Conservation (phyloP, 116 monocot genomes). For the Papilionanthe hybrid region DNA sequence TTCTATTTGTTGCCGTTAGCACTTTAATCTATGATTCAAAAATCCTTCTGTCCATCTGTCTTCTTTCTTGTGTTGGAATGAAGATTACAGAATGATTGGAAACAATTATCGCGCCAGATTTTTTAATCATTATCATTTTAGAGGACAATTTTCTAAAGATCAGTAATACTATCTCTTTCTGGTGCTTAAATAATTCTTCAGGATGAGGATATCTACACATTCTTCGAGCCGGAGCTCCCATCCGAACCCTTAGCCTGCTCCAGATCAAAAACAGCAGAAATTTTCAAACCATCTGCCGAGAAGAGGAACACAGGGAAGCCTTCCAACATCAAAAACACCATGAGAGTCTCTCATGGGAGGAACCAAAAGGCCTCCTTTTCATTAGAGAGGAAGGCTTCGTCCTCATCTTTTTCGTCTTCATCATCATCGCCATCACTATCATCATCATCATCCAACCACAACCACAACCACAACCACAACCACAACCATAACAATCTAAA, state of each 20-base stretch:
- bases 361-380: constrained; percentile 32
- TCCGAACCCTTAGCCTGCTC: constrained; percentile 46
- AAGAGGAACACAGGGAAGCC: constrained; percentile 34
- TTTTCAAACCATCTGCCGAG: constrained; percentile 36
- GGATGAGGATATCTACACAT: constrained; percentile 97
- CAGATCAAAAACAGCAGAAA: constrained; percentile 56
- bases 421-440: too few species aligned
- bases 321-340: constrained; percentile 35
- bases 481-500: constrained; percentile 27
- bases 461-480: constrained; percentile 27
- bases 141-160: too few species aligned
- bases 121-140: too few species aligned
- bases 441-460: constrained; percentile 11
- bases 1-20: too few species aligned
- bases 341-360: constrained; percentile 35
- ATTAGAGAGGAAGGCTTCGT: constrained; percentile 41
- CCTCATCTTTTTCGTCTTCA: neutral
- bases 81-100: too few species aligned
- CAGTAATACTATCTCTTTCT: neutral
- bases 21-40: too few species aligned
- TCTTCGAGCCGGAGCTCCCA: constrained; percentile 96
- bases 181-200: constrained; percentile 11
- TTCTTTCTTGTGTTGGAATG: too few species aligned
- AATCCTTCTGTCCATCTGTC: too few species aligned
- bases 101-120: too few species aligned